Conservation (phyloP, 495 filamentous ascomycete genomes). For the Durotheca rogersii region DNA sequence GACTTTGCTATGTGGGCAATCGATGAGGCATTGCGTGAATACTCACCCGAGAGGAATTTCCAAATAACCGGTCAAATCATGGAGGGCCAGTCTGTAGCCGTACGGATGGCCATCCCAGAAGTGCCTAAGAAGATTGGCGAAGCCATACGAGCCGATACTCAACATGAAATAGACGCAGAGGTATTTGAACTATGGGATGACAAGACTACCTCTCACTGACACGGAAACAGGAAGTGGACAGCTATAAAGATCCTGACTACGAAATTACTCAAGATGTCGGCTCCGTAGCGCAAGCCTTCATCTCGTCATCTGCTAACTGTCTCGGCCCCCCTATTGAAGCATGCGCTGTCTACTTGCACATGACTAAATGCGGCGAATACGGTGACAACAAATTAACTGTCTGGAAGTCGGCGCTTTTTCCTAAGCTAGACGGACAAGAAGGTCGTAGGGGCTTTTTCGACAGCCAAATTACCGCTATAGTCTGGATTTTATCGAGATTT, state of each 20-base stretch:
- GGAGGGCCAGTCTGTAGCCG: constrained; percentile 17
- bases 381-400: constrained; percentile 19
- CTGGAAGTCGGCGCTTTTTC: constrained; percentile 26
- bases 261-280: constrained; percentile 15
- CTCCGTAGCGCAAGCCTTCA: constrained; percentile 6
- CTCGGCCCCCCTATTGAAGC: constrained; percentile 29
- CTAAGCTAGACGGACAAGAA: constrained; percentile 12
- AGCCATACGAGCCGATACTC: constrained; percentile 14
- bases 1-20: constrained; percentile 17
- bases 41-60: constrained; percentile 10
- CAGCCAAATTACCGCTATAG: constrained; percentile 30
- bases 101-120: not conserved
- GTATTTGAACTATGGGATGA: constrained; percentile 7
- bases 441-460: constrained; percentile 24
- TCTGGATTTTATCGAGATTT: constrained; percentile 31
- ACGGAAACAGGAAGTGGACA: constrained; percentile 2
- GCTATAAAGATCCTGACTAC: constrained; percentile 1
- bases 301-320: constrained; percentile 22
- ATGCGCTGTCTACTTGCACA: constrained; percentile 21
- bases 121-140: constrained; percentile 9
- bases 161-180: constrained; percentile 29
- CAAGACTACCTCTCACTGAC: too few species aligned
- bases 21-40: constrained; percentile 8
- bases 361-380: constrained; percentile 29
- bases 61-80: constrained; percentile 17